Base-by-base conservation (phyloP, 2,329 filamentous ascomycete genomes). In the Nothophoma quercina region DNA sequence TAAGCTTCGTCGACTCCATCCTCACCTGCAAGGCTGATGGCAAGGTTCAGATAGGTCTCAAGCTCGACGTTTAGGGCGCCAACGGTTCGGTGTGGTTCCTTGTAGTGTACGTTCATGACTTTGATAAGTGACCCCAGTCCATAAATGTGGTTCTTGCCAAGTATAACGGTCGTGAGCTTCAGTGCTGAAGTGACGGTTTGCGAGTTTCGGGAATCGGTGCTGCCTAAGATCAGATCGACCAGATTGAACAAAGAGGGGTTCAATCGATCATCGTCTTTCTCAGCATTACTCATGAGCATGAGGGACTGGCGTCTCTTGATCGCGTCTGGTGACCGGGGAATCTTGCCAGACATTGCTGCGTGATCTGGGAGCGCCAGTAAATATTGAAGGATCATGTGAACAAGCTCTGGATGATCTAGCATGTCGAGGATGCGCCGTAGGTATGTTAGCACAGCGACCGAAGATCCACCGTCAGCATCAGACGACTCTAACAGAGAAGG, bases 401-500 rank as follows among this genome's bases (percentile, higher is more conserved):
- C 91, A 79, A 99, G 88, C 67, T 98, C 93, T 7, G 91, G 90
- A 70, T 98, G 92, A 58, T 97, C 91, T 12, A 99, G 81, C 0
- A 91, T 89, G 71, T 97, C 93, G 5, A 99, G 82, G 48, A 98
- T 96, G 33, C 90, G 88, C 51, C 90, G 88, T 28, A 99, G 81
- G 72, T 99, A 98, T 2, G 93, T 97, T 58, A 98, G 81, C 10
- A 99, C 95, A 3, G 95, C 95, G 18, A 98, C 92, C 0, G 95
- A 96, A 6, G 95, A 99, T 46, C 95, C 95, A 60, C 93, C 95
- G 74, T 98, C 93, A 30, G 96, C 90, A 77, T 99, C 95, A 1
- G 95, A 98, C 8, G 95, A 99, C 74, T 99, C 93, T 12, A 99
- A 82, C 25, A 99, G 81, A 1, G 96, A 99, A 2, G 95, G 95